Conservation (phyloP, 805 yeast genomes). For the Candida chauliodis region DNA sequence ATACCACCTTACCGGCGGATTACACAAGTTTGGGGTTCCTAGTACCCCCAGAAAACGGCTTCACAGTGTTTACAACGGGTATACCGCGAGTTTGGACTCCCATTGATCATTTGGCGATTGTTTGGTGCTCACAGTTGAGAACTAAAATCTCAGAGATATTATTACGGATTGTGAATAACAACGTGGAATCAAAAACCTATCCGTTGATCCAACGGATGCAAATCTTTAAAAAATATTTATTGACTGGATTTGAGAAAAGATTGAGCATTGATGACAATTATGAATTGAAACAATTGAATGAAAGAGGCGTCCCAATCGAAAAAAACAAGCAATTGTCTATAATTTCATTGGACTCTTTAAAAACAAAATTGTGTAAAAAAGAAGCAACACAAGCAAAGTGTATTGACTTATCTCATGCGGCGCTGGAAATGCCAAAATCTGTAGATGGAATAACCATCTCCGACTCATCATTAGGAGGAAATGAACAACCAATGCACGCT, state of each 20-base stretch:
- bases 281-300: not conserved
- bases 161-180: constrained; percentile 54
- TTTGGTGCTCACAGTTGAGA: constrained; percentile 92
- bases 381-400: constrained; percentile 28
- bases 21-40: constrained; percentile 72
- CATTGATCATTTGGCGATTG: constrained; percentile 89
- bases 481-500: constrained; percentile 27
- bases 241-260: constrained; percentile 54
- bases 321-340: constrained; percentile 1
- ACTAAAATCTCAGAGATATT: constrained; percentile 56
- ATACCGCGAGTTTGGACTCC: constrained; percentile 93
- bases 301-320: constrained; percentile 8
- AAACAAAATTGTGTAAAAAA: constrained; percentile 14
- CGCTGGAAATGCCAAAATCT: constrained; percentile 51
- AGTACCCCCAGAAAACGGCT: constrained; percentile 72
- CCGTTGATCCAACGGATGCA: constrained; percentile 56
- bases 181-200: constrained; percentile 46
- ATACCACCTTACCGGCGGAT: constrained; percentile 82
- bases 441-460: constrained; percentile 30
- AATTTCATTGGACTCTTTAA: constrained; percentile 1
- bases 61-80: constrained; percentile 79
- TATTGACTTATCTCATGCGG: constrained; percentile 36
- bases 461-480: constrained; percentile 58
- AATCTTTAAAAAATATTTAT: constrained; percentile 42
- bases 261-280: not conserved